Base-by-base conservation (phyloP, 768 basidiomycete species). In the Nevesoporus exiguus region DNA sequence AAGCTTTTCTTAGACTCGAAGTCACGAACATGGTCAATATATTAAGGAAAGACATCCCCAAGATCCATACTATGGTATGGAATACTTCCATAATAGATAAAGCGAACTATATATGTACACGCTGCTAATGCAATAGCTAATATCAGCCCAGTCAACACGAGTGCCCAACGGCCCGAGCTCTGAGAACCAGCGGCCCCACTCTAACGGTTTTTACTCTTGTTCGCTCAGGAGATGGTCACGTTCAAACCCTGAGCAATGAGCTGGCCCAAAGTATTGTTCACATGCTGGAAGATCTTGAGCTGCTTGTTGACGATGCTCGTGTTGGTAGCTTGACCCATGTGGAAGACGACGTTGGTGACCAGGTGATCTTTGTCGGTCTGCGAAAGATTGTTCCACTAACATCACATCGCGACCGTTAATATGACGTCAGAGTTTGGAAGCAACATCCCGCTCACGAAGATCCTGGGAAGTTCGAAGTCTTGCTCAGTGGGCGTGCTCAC, bases 381-480 rank as follows among this genome's bases (percentile, higher is more conserved):
- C 13, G 73, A 72, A 30, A 75, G 67, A 47, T 62, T 49, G 37
- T 60, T 62, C 75, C 74, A 76, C 63, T 64, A 27, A n/a, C 30
- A 17, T 41, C 19, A 24, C 25, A 2, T 11, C 11, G 14, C 7
- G 5, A 10, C 19, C 0, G n/a, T 40, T 14, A 47, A 42, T 48
- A 14, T 19, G 17, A 19, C 17, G 13, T 31, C 10, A 13, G 27
- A 17, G 17, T 15, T 39, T 24, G 33, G 10, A 27, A n/a, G 15
- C 5, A 29, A 51, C 49, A 49, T 41, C 6, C 15, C 11, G 39
- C 63, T 41, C 27, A 62, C 63, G 59, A 74, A 76, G 31, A 66
- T 60, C 41, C 71, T 66, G 17, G 75, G 72, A 57, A 70, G 71
- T 14, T 72, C 74, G 52, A 75, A 77, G 53, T 77, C 74, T 40